Conservation (phyloP, 1,284 basidiomycete genomes). For the Pseudozyma sp. region DNA sequence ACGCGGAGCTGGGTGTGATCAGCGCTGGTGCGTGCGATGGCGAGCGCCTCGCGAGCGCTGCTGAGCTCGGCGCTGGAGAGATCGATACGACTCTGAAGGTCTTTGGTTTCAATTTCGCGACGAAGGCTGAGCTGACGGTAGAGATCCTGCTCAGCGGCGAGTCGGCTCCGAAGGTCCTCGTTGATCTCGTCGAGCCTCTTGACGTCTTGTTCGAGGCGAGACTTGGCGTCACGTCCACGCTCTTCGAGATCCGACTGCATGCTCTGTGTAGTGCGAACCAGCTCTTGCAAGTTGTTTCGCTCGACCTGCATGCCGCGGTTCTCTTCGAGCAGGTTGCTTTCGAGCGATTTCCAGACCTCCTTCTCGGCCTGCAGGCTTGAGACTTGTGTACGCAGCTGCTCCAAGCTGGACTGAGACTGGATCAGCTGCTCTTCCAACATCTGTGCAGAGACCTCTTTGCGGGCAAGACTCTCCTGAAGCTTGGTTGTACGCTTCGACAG, state of each 20-base stretch:
- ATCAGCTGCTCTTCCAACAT: slow-evolving; percentile 76
- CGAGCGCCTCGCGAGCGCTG: slow-evolving; percentile 78
- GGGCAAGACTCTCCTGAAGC: slow-evolving; percentile 62
- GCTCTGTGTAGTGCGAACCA: slow-evolving; percentile 86
- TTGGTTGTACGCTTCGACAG: slow-evolving; percentile 68
- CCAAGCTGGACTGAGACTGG: slow-evolving; percentile 36
- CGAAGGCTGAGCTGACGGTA: slow-evolving; percentile 79
- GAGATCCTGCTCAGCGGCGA: slow-evolving; percentile 84
- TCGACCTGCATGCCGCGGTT: slow-evolving; percentile 83
- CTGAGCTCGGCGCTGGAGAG: slow-evolving; percentile 78
- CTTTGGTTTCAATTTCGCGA: slow-evolving; percentile 82
- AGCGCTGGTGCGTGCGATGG: slow-evolving; percentile 82
- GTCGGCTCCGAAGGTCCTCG: slow-evolving; percentile 79
- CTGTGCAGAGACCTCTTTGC: slow-evolving; percentile 70
- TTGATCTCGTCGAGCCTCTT: slow-evolving; percentile 75
- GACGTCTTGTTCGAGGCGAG: slow-evolving; percentile 82
- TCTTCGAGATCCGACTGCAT: slow-evolving; percentile 89
- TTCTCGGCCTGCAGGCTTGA: slow-evolving; percentile 90
- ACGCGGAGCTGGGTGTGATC: slow-evolving; percentile 82
- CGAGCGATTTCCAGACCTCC: slow-evolving; percentile 70
- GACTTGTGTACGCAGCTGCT: slow-evolving; percentile 77
- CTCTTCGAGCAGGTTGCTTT: slow-evolving; percentile 77
- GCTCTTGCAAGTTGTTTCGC: slow-evolving; percentile 82
- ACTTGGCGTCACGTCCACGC: slow-evolving; percentile 81
- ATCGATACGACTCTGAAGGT: slow-evolving; percentile 80